Evolutionary conservation across 2,329 filamentous ascomycete genomes (phyloP).

Genomic region (Cadophora gregata): DNA sequence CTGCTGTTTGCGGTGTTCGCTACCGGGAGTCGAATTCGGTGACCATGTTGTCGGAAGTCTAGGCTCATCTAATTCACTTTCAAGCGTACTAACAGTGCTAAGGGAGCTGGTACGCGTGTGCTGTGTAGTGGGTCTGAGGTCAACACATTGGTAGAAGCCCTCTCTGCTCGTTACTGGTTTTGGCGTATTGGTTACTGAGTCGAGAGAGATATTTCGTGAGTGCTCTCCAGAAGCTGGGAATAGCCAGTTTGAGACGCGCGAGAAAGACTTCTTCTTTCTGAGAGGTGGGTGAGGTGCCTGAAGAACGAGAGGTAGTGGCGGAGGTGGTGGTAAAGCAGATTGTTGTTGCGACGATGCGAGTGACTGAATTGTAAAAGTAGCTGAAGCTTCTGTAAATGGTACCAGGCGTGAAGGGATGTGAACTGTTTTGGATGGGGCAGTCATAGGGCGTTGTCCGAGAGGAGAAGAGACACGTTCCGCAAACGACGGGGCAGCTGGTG

Average conservation of each 20-base stretch:
- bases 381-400: constrained; percentile 44
- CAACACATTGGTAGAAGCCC: constrained; percentile 65
- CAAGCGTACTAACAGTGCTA: constrained; percentile 58
- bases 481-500: constrained; percentile 53
- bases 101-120: constrained; percentile 42
- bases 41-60: constrained; percentile 57
- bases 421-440: constrained; percentile 46
- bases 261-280: constrained; percentile 72
- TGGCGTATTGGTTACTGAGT: constrained; percentile 61
- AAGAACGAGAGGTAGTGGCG: constrained; percentile 63
- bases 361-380: constrained; percentile 30
- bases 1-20: constrained; percentile 23
- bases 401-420: constrained; percentile 45
- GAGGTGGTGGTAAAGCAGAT: constrained; percentile 44
- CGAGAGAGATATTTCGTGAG: constrained; percentile 50
- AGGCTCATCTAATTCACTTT: constrained; percentile 49
- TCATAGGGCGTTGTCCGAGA: constrained; percentile 42
- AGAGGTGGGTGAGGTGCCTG: constrained; percentile 56
- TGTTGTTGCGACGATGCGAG: constrained; percentile 27
- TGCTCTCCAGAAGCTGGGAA: constrained; percentile 49
- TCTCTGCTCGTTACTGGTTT: constrained; percentile 57
- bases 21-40: constrained; percentile 45
- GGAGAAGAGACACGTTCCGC: constrained; percentile 45
- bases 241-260: constrained; percentile 65
- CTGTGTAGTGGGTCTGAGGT: constrained; percentile 34